These are phyloP conservation scores for Podospora bellae-mahoneyi DNA, from an alignment of 495 filamentous ascomycete genomes.

Conservation along the genomic window DNA sequence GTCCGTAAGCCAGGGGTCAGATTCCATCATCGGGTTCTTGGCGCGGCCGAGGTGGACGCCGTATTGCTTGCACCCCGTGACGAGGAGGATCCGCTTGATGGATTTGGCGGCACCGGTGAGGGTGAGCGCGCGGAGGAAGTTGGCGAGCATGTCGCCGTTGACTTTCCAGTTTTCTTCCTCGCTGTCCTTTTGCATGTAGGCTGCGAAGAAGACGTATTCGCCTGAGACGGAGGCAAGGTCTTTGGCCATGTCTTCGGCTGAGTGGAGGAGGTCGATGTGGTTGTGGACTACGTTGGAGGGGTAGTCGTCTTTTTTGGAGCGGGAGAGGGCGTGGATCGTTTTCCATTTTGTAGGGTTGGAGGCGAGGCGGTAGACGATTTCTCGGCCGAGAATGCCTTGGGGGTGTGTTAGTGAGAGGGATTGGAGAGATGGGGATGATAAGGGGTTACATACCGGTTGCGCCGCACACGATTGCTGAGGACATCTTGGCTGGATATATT, in stretches of 20 bases:
- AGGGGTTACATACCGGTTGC: slow-evolving; percentile 21
- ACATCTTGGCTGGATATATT: slow-evolving; percentile 9
- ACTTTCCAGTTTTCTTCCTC: slow-evolving; percentile 45
- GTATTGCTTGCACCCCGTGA: slow-evolving; percentile 56
- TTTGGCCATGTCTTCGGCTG: slow-evolving; percentile 43
- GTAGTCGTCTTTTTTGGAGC: slow-evolving; percentile 40
- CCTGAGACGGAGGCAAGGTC: slow-evolving; percentile 39
- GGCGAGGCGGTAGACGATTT: slow-evolving; percentile 43
- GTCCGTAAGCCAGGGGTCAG: slow-evolving; percentile 33
- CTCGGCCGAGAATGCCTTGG: slow-evolving; percentile 47
- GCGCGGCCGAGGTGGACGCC: slow-evolving; percentile 54
- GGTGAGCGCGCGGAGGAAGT: slow-evolving; percentile 50
- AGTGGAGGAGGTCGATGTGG: slow-evolving; percentile 42
- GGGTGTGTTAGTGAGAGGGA: background rate
- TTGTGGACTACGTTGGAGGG: slow-evolving; percentile 46
- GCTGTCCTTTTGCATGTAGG: slow-evolving; percentile 45
- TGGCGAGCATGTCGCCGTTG: slow-evolving; percentile 47
- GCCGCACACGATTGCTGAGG: slow-evolving; percentile 25
- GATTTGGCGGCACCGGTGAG: slow-evolving; percentile 40
- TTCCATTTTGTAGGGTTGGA: slow-evolving; percentile 39
- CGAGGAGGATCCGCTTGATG: slow-evolving; percentile 51
- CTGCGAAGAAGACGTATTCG: slow-evolving; percentile 50
- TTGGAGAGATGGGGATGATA: background rate
- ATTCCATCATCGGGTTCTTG: slow-evolving; percentile 49
- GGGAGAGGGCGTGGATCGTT: slow-evolving; percentile 44